Base-by-base conservation (phyloP, 768 basidiomycete genomes). In the Hygrophorus russula region DNA sequence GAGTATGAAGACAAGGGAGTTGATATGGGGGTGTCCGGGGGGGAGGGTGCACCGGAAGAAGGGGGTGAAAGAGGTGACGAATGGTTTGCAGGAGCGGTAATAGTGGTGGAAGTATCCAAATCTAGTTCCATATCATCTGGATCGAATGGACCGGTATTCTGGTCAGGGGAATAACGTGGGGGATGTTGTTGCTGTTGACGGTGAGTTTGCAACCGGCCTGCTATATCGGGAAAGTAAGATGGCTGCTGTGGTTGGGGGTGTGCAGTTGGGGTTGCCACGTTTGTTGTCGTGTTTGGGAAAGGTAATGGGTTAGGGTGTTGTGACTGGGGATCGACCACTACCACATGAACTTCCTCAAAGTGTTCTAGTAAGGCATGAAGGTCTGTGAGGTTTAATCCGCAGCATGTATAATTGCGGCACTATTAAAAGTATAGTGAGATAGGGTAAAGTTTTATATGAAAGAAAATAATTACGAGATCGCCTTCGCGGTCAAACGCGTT, bases 341-440 rank as follows among this genome's bases (percentile, higher is more conserved):
- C 73, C 57, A 93, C 84, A 58, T 94, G 91, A 37, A 80, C 78
- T 47, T 90, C 83, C 55, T 94, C 91, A 51, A 93, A 92, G 56
- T 94, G 91, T 60, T 93, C 88, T 2, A 94, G 73, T 9, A 94
- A 78, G 2, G 87, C 65, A 47, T 67, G 64, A 19, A 67, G 58
- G 47, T 67, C 65, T 39, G 58, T 61, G 13, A 89, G 71, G 49
- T 80, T 73, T 40, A 84, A 64, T 8, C 89, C 90, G 56, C 91
- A 96, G 63, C 92, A 96, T 1, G 80, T 79, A 65, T 91, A 96
- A 59, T 94, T 82, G 50, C 82, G 80, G 60, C 86, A 89, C 78
- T 83, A 24, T 24, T 24, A 24, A 45, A 3, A 20, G 24, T 29
- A 32, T 45, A 36, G 32, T 20, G 39, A 47, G 42, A 31, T 36